Base-by-base conservation (phyloP, 805 yeast species). In the Kuraishia molischiana region DNA sequence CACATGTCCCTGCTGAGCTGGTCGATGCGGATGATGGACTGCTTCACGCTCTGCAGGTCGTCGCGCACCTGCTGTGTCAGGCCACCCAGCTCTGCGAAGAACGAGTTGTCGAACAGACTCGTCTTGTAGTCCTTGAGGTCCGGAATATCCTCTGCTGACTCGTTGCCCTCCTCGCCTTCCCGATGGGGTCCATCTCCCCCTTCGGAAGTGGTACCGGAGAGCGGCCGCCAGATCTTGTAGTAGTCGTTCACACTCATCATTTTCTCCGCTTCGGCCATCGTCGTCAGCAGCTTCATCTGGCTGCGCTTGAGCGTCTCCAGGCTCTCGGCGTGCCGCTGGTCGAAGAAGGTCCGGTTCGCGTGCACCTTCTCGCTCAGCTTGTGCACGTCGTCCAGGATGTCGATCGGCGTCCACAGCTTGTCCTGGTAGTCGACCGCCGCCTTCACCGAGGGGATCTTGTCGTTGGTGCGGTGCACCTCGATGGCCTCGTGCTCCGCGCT, bases 371-470 rank as follows among this genome's bases (percentile, higher is more conserved):
- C 49, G 1, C 85, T 75, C 64, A 80, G 66, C 37, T 64, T 66
- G 40, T 72, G 71, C 5, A 86, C 92, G 44, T 85, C 95, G 45
- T 85, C 89, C 44, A 90, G 65, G 0, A 84, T 80, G 49, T 84
- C 95, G 36, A 87, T 78, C 47, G 85, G 94, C 5, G 90, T 79
- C 95, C 95, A 89, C 34, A 85, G 64, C 49, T 72, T 69, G 56
- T 85, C 95, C 58, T 79, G 87, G 42, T 73, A 63, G 38, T 83
- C 78, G 17, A 74, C 78, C 35, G 67, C 64, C 5, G 86, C 85
- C 36, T 64, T 59, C 1, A 77, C 72, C 3, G 74, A 61, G 8
- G 78, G 72, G 3, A 77, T 55, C 43, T 64, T 64, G 50, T 79
- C 85, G 14, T 56, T 43, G 3, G 63, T 50, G 26, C 60, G 54